Conservation (phyloP, 208 protist species). For the Wallacemonas sp. region DNA sequence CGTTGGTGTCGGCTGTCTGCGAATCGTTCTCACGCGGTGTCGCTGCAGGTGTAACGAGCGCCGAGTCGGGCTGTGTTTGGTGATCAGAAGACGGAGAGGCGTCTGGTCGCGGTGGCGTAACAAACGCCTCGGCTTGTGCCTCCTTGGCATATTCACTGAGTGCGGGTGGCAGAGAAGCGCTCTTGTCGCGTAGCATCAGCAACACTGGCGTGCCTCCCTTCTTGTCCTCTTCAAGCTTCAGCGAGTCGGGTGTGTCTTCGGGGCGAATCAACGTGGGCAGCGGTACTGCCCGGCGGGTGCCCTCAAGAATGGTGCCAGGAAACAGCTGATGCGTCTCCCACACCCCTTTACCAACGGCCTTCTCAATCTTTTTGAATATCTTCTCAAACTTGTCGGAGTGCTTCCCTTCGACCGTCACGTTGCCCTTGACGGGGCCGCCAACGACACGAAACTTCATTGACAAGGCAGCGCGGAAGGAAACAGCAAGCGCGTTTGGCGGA, state of each 20-base stretch:
- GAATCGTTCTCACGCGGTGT: neutral
- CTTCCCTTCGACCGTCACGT: conserved; percentile 38
- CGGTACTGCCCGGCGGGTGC: conserved; percentile 13
- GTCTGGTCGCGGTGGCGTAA: neutral
- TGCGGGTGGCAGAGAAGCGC: neutral
- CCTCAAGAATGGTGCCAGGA: conserved; percentile 10
- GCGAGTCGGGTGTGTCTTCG: conserved; percentile 20
- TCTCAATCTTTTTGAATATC: conserved; percentile 51
- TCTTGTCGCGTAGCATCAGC: conserved; percentile 7
- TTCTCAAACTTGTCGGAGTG: conserved; percentile 40
- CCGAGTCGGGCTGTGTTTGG: neutral
- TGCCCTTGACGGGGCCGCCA: conserved; percentile 31
- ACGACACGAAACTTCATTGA: conserved; percentile 59
- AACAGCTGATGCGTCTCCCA: conserved; percentile 40
- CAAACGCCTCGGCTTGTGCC: neutral
- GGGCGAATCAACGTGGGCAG: conserved; percentile 18
- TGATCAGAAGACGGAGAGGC: neutral
- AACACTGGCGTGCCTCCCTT: neutral
- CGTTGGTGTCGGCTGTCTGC: conserved; percentile 1
- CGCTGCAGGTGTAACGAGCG: neutral
- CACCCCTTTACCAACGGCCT: conserved; percentile 33
- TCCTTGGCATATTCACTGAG: neutral
- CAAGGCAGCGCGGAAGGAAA: too few species aligned
- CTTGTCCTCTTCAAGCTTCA: conserved; percentile 14
- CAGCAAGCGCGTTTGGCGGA: too few species aligned